A percentile compares a stretch with the other conserved stretches of the same genome.
Evolutionary conservation across 345 rosid species (phyloP).

Genomic region (Eucalyptus sp.): DNA sequence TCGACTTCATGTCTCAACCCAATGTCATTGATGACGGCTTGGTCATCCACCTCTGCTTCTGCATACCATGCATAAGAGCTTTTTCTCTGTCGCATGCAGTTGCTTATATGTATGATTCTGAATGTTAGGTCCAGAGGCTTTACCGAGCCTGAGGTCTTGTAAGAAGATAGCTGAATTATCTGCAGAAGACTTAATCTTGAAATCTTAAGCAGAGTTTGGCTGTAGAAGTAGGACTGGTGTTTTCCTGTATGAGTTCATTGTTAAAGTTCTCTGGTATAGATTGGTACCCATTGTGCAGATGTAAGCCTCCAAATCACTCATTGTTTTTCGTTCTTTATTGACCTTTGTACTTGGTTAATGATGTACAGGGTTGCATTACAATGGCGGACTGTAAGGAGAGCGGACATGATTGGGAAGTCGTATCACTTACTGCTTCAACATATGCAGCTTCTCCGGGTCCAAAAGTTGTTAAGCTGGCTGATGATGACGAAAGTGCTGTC

Average conservation of each 20-base stretch:
- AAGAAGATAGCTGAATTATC: not conserved
- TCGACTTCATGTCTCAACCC: not conserved
- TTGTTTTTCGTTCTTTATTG: not conserved
- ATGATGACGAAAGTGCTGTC: conserved; percentile 19
- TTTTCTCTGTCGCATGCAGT: not conserved
- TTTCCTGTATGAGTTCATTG: not conserved
- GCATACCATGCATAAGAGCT: not conserved
- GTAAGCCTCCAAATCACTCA: not conserved
- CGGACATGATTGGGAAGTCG: conserved; percentile 94
- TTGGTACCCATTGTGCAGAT: not conserved
- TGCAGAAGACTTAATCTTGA: not conserved
- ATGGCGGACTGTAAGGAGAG: conserved; percentile 23
- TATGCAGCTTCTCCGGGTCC: conserved; percentile 94
- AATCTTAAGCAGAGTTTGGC: not conserved
- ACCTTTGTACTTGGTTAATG: not conserved
- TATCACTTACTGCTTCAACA: conserved; percentile 83
- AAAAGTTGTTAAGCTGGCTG: conserved; percentile 18
- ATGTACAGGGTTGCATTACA: not conserved
- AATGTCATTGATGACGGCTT: not conserved
- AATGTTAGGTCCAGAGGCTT: not conserved
- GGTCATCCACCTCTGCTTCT: not conserved
- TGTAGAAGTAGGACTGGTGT: not conserved
- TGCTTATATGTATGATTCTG: not conserved
- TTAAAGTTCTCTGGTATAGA: not conserved
- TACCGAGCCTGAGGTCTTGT: not conserved